A percentile compares a stretch with the other conserved stretches of the same genome.
phyloP scores from a whole-genome alignment of 2,329 filamentous ascomycete genomes.

The Orbilia brochopaga region DNA sequence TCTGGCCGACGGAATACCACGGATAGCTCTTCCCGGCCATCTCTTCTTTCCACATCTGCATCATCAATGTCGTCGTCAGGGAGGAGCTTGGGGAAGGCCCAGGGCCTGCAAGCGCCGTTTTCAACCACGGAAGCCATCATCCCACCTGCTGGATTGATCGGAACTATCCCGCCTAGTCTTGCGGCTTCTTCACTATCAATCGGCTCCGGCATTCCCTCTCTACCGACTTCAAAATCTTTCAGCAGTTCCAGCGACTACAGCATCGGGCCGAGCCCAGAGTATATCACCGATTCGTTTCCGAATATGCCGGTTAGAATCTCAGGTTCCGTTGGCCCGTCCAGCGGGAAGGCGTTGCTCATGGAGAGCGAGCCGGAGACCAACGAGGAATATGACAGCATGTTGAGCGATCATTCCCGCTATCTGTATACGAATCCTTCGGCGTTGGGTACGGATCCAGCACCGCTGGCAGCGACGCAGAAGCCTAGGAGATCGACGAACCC shows the following conservation, averaged over 20 bases:
- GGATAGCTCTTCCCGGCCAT: slow-evolving; percentile 38
- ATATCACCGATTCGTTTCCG: slow-evolving; percentile 45
- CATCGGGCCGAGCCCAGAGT: slow-evolving; percentile 42
- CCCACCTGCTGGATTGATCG: slow-evolving; percentile 42
- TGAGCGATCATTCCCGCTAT: slow-evolving; percentile 47
- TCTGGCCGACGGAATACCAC: slow-evolving; percentile 46
- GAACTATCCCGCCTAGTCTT: slow-evolving; percentile 44
- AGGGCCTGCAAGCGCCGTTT: slow-evolving; percentile 35
- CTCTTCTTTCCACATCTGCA: slow-evolving; percentile 31
- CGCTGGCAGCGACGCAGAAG: slow-evolving; percentile 37
- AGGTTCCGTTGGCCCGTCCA: slow-evolving; percentile 40
- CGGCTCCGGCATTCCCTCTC: slow-evolving; percentile 32
- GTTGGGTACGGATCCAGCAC: slow-evolving; percentile 16
- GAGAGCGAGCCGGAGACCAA: slow-evolving; percentile 47
- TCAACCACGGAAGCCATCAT: slow-evolving; percentile 41
- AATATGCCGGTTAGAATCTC: slow-evolving; percentile 24
- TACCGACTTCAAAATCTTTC: slow-evolving; percentile 38
- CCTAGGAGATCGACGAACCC: slow-evolving; percentile 46
- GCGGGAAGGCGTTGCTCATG: slow-evolving; percentile 49
- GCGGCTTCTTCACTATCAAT: slow-evolving; percentile 34
- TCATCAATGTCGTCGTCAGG: slow-evolving; percentile 40
- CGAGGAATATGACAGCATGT: slow-evolving; percentile 45
- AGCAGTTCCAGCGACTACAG: slow-evolving; percentile 49
- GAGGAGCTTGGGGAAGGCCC: slow-evolving; percentile 35
- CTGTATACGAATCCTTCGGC: slow-evolving; percentile 40